Evolutionary conservation across 169 alveolate genomes (phyloP).

Genomic region (Sarcocystis neurona): DNA sequence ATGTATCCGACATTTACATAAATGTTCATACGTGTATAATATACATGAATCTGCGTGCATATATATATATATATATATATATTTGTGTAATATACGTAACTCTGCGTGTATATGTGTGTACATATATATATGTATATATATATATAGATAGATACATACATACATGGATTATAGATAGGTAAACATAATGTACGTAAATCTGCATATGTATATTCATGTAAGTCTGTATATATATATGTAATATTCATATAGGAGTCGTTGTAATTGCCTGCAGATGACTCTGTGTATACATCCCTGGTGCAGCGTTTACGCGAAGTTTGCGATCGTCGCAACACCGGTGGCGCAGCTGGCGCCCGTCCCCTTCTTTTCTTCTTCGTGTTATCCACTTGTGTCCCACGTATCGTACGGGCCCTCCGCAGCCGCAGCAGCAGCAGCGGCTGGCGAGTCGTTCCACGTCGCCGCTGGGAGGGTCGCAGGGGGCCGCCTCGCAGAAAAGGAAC

Average conservation of each 20-base stretch:
- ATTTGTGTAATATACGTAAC: not conserved
- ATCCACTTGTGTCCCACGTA: no score
- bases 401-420: not conserved
- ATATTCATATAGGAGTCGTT: not conserved
- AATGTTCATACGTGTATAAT: not conserved
- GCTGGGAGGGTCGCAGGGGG: not conserved
- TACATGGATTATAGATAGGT: not conserved
- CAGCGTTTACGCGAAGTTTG: conserved; percentile 63
- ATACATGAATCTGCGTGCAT: not conserved
- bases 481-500: no score
- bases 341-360: conserved; percentile 60
- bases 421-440: conserved; percentile 8
- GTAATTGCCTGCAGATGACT: not conserved
- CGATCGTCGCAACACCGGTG: conserved; percentile 62
- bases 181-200: not conserved
- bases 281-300: not conserved
- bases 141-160: not conserved
- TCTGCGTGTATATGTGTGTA: not conserved
- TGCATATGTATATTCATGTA: not conserved
- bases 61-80: no score
- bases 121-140: not conserved
- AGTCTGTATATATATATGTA: not conserved
- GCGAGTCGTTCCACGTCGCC: not conserved
- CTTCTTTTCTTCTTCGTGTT: conserved; percentile 27
- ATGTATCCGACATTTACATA: no score